These are phyloP conservation scores for Fusarium papillatum DNA, from an alignment of 2,329 filamentous ascomycete genomes.

Conservation along the genomic window DNA sequence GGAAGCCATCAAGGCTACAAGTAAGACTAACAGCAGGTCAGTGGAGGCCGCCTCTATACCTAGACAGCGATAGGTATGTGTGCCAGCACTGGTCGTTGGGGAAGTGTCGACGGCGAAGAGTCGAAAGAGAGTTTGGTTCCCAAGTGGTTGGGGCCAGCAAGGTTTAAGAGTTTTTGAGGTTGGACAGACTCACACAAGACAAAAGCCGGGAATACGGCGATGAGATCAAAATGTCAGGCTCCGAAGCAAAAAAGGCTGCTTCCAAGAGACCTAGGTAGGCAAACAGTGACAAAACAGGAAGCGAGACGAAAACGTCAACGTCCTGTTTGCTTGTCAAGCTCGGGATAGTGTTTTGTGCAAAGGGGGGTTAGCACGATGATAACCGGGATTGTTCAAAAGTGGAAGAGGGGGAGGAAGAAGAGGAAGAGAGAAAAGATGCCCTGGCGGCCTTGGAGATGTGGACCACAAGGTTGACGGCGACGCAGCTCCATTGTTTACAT, in stretches of 20 bases:
- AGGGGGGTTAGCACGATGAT: conserved; percentile 26
- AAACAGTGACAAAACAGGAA: conserved; percentile 33
- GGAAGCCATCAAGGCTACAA: conserved; percentile 47
- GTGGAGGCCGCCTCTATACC: conserved; percentile 18
- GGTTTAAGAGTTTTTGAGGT: conserved; percentile 24
- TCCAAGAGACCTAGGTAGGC: conserved; percentile 33
- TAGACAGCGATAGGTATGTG: neutral
- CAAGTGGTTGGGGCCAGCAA: conserved; percentile 32
- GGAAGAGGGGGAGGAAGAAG: conserved; percentile 25
- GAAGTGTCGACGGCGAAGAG: neutral
- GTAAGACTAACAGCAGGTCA: conserved; percentile 33
- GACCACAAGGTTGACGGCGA: neutral
- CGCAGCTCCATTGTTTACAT: conserved; percentile 35
- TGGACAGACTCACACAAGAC: conserved; percentile 40
- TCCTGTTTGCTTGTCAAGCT: conserved; percentile 8
- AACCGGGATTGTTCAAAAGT: conserved; percentile 39
- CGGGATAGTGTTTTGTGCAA: conserved; percentile 4
- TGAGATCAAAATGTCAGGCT: conserved; percentile 47
- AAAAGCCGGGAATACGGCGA: conserved; percentile 39
- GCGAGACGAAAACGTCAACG: conserved; percentile 28
- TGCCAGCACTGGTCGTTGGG: neutral
- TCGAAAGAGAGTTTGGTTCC: conserved; percentile 13
- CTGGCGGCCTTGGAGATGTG: conserved; percentile 20
- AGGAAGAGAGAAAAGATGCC: conserved; percentile 26
- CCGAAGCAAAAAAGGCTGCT: conserved; percentile 33